These are phyloP conservation scores for Alternaria gaisen DNA, from an alignment of 2,329 filamentous ascomycete genomes.

Conservation along the genomic window DNA sequence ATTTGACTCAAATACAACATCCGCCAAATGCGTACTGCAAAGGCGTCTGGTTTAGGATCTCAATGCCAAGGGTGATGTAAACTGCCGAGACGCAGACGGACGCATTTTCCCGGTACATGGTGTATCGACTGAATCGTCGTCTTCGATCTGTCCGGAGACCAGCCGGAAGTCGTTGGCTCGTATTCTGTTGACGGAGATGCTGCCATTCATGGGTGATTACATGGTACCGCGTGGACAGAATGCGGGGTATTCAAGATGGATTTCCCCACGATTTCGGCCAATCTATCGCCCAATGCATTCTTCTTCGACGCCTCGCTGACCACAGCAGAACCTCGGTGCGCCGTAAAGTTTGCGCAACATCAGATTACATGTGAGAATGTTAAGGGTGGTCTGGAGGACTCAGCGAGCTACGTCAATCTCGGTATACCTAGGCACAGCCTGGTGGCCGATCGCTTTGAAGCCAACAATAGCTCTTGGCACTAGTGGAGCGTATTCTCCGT, in stretches of 20 bases:
- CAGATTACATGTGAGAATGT: background rate
- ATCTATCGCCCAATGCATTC: background rate
- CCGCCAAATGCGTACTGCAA: background rate
- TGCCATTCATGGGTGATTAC: slow-evolving; percentile 17
- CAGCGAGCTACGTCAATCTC: background rate
- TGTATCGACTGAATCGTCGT: slow-evolving; percentile 6
- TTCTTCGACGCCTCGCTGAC: background rate
- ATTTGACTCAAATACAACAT: background rate
- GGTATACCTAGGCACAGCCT: background rate
- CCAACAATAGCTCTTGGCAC: background rate
- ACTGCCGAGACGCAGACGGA: background rate
- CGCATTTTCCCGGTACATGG: background rate
- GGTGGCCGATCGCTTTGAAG: background rate
- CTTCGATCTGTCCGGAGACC: slow-evolving; percentile 8
- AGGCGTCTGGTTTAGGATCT: background rate
- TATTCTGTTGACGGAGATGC: slow-evolving; percentile 16
- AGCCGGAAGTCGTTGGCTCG: slow-evolving; percentile 18
- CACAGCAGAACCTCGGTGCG: slow-evolving; percentile 3
- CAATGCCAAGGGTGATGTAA: background rate
- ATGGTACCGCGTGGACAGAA: slow-evolving; percentile 17
- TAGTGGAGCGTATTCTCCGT: slow-evolving; percentile 2
- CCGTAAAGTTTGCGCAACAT: background rate
- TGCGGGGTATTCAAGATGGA: slow-evolving; percentile 22
- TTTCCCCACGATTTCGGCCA: slow-evolving; percentile 10
- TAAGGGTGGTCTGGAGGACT: background rate